These are phyloP conservation scores for Hylodesmum podocarpum DNA, from an alignment of 306 rosid species.

Conservation along the genomic window DNA sequence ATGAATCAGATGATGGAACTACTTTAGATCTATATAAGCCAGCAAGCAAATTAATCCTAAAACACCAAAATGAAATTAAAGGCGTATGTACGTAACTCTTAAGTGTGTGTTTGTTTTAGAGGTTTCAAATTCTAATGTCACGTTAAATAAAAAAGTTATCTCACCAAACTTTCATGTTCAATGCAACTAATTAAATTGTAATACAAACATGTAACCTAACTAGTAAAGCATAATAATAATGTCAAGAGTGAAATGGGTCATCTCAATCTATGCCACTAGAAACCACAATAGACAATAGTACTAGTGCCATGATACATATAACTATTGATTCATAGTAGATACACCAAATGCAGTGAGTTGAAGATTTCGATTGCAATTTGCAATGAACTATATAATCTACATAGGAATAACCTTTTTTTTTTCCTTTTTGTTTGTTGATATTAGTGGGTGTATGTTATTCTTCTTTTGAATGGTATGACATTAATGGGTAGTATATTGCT, in stretches of 20 bases:
- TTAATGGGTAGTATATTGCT: constrained; percentile 24
- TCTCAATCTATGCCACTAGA: not conserved
- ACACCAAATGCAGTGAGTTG: constrained; percentile 8
- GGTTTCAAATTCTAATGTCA: too few relatives aligned
- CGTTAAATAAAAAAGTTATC: too few relatives aligned
- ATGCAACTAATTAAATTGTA: too few relatives aligned
- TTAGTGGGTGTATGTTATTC: constrained; percentile 3
- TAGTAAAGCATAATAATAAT: not conserved
- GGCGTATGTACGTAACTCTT: too few relatives aligned
- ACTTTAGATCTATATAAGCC: constrained; percentile 31
- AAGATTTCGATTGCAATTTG: not conserved
- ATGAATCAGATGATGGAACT: constrained; percentile 33
- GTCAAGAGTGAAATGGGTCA: not conserved
- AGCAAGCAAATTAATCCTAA: constrained; percentile 21
- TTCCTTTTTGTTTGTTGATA: not conserved
- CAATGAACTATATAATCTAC: constrained; percentile 21
- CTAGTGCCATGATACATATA: not conserved
- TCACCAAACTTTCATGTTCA: too few relatives aligned
- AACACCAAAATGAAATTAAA: too few relatives aligned
- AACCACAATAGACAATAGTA: not conserved
- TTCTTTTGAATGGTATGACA: constrained; percentile 7
- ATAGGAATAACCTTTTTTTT: constrained; percentile 5
- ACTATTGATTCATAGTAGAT: constrained; percentile 2
- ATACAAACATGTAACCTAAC: not conserved
- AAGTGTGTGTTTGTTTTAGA: too few relatives aligned